These are phyloP conservation scores for Rhynchosporium agropyri DNA, from an alignment of 2,329 filamentous ascomycete species.

Conservation along the genomic window DNA sequence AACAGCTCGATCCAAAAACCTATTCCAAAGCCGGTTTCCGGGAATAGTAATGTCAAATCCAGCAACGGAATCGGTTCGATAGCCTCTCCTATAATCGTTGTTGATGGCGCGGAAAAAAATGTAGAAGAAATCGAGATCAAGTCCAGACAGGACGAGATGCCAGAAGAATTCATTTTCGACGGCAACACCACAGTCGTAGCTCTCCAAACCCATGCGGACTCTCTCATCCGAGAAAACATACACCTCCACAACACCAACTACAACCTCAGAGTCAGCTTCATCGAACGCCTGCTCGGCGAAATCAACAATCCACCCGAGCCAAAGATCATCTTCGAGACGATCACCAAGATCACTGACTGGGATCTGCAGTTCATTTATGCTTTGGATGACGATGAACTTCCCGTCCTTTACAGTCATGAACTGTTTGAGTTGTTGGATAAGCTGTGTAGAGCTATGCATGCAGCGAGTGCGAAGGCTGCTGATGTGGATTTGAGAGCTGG, in stretches of 20 bases:
- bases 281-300: neutral
- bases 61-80: too few relatives aligned
- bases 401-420: neutral
- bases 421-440: neutral
- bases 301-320: conserved; percentile 1
- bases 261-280: neutral
- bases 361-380: neutral
- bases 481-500: neutral
- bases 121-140: neutral
- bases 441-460: conserved; percentile 5
- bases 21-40: too few relatives aligned
- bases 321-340: neutral
- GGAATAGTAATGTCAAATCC: too few relatives aligned
- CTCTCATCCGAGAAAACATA: neutral
- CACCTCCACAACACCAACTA: neutral
- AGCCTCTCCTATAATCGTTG: too few relatives aligned
- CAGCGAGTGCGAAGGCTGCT: neutral
- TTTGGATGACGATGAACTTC: neutral
- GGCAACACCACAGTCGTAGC: neutral
- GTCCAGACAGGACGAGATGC: neutral
- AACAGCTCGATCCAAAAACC: too few relatives aligned
- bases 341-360: conserved; percentile 5
- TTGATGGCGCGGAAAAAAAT: too few relatives aligned
- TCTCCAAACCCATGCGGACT: neutral
- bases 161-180: neutral